Base-by-base conservation (phyloP, 371 early-diverging fungal species). In the Lichtheimia hyalospora region DNA sequence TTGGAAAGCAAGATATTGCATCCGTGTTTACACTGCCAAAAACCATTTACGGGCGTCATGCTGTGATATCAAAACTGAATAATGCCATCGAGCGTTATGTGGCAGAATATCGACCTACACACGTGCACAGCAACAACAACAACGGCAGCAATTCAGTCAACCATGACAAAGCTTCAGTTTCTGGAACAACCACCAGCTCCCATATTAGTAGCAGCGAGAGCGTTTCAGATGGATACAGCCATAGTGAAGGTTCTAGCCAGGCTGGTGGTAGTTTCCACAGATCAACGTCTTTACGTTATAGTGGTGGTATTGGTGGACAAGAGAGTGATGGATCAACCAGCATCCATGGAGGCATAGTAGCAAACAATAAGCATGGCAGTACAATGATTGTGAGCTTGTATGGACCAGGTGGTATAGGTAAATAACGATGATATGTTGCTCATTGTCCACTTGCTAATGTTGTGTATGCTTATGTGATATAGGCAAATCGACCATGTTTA, bases 11-110 rank as follows among this genome's bases (percentile, higher is more conserved):
- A 40, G 79, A 79, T 49, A 68, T 79, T 34, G 76, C 74, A 3
- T 75, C 76, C 14, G 66, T 79, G 7, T 79, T 79, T 21, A 75
- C 74, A 2, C 61, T 79, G 18, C 79, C 79, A 2, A 75, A 71
- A 39, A 59, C 64, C 0, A 61, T 79, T 18, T 79, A 73, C 48
- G 79, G 79, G 5, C 67, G 79, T 0, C 69, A 75, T 52, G 62
- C 51, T 15, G 61, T 63, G 4, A 74, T 79, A 16, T 59, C 59
- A 0, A 67, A 71, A 58, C 67, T 75, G 60, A 70, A 61, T 5
- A 62, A 68, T 10, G 67, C 70, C 23, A 75, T 79, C 16, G 65
- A 75, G 49, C 64, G 65, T 46, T 70, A 64, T 14, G 69, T 69
- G 18, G 68, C 64, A 50, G 54, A 61, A 8, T 72, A 71, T 56